Evolutionary conservation across 768 basidiomycete species (phyloP).

Genomic region (Strobilomyces echinocephalus): DNA sequence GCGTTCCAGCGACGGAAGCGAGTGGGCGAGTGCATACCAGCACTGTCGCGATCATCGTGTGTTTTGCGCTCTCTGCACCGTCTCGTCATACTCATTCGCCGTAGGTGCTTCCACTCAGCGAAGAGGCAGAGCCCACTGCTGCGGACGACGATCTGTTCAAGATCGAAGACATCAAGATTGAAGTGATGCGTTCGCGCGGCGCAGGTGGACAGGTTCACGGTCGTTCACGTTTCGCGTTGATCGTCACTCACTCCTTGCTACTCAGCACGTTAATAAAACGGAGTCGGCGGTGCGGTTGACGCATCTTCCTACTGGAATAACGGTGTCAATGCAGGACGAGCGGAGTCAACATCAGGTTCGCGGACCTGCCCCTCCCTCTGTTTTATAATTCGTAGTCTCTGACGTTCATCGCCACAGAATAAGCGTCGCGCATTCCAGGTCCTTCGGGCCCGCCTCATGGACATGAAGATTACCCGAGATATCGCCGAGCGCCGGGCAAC

Average conservation of each 20-base stretch:
- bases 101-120: constrained; percentile 77
- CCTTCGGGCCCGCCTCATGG: constrained; percentile 79
- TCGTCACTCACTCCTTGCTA: background rate
- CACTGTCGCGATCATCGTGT: constrained; percentile 79
- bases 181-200: constrained; percentile 95
- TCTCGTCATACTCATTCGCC: background rate
- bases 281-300: constrained; percentile 96
- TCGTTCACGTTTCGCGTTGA: background rate
- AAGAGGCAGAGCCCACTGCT: constrained; percentile 50
- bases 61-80: constrained; percentile 21
- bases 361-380: background rate
- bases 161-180: constrained; percentile 84
- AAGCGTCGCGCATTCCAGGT: constrained; percentile 90
- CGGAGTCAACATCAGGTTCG: constrained; percentile 88
- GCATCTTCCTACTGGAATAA: constrained; percentile 88
- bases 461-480: constrained; percentile 67
- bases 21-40: constrained; percentile 89
- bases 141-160: constrained; percentile 60
- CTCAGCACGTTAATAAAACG: constrained; percentile 94
- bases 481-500: constrained; percentile 64
- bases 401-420: constrained; percentile 49
- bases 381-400: background rate
- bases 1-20: constrained; percentile 87
- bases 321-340: constrained; percentile 98
- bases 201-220: constrained; percentile 85